Evolutionary conservation across 441 rosid species (phyloP).

Genomic region (Pelargonium australe): DNA sequence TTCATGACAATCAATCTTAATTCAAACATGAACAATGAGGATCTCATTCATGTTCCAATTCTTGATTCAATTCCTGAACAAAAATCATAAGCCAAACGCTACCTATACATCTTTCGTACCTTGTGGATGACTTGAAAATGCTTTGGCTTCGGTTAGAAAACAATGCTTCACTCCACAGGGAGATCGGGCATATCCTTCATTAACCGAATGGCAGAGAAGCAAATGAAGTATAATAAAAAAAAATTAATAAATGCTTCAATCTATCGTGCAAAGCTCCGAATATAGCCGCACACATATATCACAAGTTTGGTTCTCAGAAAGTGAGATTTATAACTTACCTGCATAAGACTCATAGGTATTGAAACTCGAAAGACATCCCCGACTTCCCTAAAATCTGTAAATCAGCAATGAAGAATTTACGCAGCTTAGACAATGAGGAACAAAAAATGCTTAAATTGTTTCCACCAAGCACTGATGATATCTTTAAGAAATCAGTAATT

Average conservation of each 20-base stretch:
- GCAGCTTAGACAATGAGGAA: conserved; percentile 21
- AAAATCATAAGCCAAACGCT: not conserved
- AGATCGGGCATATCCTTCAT: too few species aligned
- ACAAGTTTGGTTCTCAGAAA: conserved; percentile 16
- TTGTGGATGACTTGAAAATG: not conserved
- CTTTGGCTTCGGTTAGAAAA: not conserved
- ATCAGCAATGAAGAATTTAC: conserved; percentile 29
- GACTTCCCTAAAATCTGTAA: conserved; percentile 36
- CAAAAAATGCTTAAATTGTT: not conserved
- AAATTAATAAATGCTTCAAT: too few species aligned
- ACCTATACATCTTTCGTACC: not conserved
- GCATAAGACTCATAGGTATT: conserved; percentile 24
- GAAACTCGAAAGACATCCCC: conserved; percentile 29
- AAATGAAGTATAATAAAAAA: too few species aligned
- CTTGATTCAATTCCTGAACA: too few species aligned
- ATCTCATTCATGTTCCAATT: too few species aligned
- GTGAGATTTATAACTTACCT: conserved; percentile 24
- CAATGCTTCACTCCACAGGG: not conserved
- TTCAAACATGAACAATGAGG: not conserved
- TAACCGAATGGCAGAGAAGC: not conserved
- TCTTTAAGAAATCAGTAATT: not conserved
- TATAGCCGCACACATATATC: not conserved
- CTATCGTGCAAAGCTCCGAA: too few species aligned
- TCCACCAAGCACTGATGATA: too few species aligned
- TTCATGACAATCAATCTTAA: too few species aligned